phyloP scores from a whole-genome alignment of 331 rosid genomes.

The Pyrus hybrid region DNA sequence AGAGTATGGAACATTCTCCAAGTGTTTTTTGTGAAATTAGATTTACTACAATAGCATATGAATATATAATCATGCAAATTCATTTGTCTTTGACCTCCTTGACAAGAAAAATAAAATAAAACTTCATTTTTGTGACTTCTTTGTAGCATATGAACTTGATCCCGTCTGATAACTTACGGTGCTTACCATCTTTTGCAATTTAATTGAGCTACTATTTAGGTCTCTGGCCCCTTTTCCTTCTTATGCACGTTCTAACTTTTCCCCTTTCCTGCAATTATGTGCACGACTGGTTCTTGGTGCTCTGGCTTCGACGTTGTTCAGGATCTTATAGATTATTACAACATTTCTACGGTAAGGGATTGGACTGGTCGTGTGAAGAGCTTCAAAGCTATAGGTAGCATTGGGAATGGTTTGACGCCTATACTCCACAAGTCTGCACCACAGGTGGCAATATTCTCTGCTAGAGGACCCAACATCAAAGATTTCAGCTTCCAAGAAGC shows the following conservation, averaged over 20 bases:
- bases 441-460: slow-evolving; percentile 85
- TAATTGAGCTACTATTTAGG: background rate
- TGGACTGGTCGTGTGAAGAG: slow-evolving; percentile 96
- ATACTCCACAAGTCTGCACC: slow-evolving; percentile 96
- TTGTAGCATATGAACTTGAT: background rate
- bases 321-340: slow-evolving; percentile 92
- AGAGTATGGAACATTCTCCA: background rate
- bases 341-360: slow-evolving; percentile 79
- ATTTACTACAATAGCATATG: background rate
- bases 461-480: slow-evolving; percentile 89
- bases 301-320: slow-evolving; percentile 25
- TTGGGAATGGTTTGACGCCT: slow-evolving; percentile 88
- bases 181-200: background rate
- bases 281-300: slow-evolving; percentile 11
- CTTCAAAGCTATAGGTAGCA: slow-evolving; percentile 71
- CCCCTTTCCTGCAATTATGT: background rate
- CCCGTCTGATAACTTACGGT: background rate
- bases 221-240: background rate
- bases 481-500: slow-evolving; percentile 94
- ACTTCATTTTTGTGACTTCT: background rate
- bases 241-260: background rate
- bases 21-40: background rate
- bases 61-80: background rate
- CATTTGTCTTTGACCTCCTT: too few relatives aligned
- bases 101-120: too few relatives aligned